Base-by-base conservation (phyloP, 2,329 filamentous ascomycete genomes). In the Macrophomina pseudophaseolina region DNA sequence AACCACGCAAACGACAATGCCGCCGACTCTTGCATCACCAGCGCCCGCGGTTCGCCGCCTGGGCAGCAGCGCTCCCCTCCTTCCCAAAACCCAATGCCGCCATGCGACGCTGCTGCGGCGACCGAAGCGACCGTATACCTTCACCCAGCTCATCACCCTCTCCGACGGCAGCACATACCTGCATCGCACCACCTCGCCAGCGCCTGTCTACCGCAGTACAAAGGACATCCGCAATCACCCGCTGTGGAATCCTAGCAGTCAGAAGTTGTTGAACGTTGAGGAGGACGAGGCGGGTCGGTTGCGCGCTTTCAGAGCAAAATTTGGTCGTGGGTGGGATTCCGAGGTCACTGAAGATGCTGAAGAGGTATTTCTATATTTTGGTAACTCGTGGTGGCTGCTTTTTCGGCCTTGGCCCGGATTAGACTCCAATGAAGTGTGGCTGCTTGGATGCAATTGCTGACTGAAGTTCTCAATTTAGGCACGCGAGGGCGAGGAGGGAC, bases 91-190 rank as follows among this genome's bases (percentile, higher is more conserved):
- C 59, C 91, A 94, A 82, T 84, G 88, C 76, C 90, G 93, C 68
- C 88, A 93, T 77, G 95, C 95, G 63, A 93, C 91, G 30, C 91
- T 97, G 70, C 87, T 98, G 76, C 87, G 86, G 69, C 92, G 95
- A 16, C 93, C 93, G n/a, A 91, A 93, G 75, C 88, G 94, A 5
- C 94, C 95, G 49, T 98, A 97, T 85, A 92, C 90, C 72, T 98
- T 97, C 85, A 97, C 94, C n/a, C 95, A 99, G 81, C 87, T 99
- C 68, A 85, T 99, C 71, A 94, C 93, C 64, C 90, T 98, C 70
- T 92, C 91, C 48, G 95, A 99, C 83, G 95, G 95, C 72, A 91
- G 88, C 74, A 91, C 94, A 68, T 98, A 88, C 81, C 89, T 90
- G 58, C 85, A 89, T 74, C 91, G 91, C 76, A 94, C 92, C 30